Conservation (phyloP, 495 filamentous ascomycete genomes). For the Penicillium salamii region DNA sequence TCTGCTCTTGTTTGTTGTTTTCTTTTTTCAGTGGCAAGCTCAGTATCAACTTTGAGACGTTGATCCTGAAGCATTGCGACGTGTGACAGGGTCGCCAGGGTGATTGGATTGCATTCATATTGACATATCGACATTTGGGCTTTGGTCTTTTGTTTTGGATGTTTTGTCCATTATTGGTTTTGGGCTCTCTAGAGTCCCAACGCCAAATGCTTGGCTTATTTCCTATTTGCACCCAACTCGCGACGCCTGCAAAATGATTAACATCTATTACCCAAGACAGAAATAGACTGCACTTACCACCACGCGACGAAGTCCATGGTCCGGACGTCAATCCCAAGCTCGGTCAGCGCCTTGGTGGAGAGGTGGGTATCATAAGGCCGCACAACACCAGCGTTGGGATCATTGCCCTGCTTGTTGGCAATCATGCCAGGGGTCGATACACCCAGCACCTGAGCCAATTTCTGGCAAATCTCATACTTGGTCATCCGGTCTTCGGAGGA, state of each 20-base stretch:
- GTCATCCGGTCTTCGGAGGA: conserved; percentile 83
- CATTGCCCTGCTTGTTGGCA: conserved; percentile 70
- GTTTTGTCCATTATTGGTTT: background rate
- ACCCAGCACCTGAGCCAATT: conserved; percentile 78
- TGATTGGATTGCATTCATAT: no score
- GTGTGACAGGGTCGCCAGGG: no score
- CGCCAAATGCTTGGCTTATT: conserved; percentile 15
- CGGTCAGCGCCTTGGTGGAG: conserved; percentile 69
- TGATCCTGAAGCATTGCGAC: no score
- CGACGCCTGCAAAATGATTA: conserved; percentile 34
- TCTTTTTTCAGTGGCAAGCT: no score
- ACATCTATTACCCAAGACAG: conserved; percentile 8
- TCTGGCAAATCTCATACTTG: conserved; percentile 86
- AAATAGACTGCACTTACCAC: conserved; percentile 60
- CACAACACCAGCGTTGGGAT: conserved; percentile 69
- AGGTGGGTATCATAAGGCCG: conserved; percentile 90
- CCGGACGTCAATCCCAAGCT: conserved; percentile 72
- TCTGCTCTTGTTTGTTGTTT: no score
- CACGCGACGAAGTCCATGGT: conserved; percentile 77
- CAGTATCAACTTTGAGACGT: no score
- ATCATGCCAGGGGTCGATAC: conserved; percentile 68
- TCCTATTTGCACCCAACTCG: conserved; percentile 37
- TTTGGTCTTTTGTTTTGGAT: background rate
- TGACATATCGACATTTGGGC: no score
- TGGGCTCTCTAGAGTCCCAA: background rate